phyloP scores from a whole-genome alignment of 371 early-diverging fungal genomes.

The Furculomyces boomerangus region DNA sequence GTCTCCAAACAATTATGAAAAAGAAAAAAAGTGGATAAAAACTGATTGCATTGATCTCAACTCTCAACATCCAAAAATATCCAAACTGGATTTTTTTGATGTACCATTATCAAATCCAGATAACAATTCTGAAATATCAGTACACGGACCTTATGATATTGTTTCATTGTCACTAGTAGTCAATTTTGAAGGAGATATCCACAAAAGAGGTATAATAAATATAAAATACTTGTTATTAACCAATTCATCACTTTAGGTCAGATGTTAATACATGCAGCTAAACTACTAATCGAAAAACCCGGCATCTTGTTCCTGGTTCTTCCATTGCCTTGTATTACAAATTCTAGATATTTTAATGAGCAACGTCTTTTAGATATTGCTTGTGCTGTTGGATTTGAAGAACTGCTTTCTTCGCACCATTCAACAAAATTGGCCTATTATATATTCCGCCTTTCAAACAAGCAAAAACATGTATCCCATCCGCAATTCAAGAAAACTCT shows the following conservation, averaged over 20 bases:
- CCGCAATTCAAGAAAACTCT: slow-evolving; percentile 29
- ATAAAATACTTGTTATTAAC: too few relatives aligned
- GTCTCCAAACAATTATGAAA: slow-evolving; percentile 51
- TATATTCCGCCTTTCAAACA: slow-evolving; percentile 27
- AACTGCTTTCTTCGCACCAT: slow-evolving; percentile 32
- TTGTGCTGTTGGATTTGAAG: slow-evolving; percentile 34
- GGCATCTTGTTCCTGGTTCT: slow-evolving; percentile 61
- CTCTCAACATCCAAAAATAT: slow-evolving; percentile 50
- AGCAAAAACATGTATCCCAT: not conserved
- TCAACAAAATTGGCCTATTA: slow-evolving; percentile 58
- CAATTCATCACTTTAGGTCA: too few relatives aligned
- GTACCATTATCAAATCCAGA: not conserved
- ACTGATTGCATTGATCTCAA: slow-evolving; percentile 69
- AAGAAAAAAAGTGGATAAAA: slow-evolving; percentile 41
- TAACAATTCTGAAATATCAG: slow-evolving; percentile 1
- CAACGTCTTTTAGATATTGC: slow-evolving; percentile 42
- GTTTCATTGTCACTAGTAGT: slow-evolving; percentile 70
- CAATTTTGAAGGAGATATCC: slow-evolving; percentile 73
- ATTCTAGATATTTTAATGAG: slow-evolving; percentile 70
- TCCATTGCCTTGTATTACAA: slow-evolving; percentile 62
- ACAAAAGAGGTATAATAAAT: slow-evolving; percentile 51
- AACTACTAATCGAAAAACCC: slow-evolving; percentile 3
- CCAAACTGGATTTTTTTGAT: slow-evolving; percentile 58
- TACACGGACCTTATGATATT: slow-evolving; percentile 39
- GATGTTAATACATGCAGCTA: slow-evolving; percentile 12